These are phyloP conservation scores for Sporothrix inflata DNA, from an alignment of 2,329 filamentous ascomycete genomes.

Conservation along the genomic window DNA sequence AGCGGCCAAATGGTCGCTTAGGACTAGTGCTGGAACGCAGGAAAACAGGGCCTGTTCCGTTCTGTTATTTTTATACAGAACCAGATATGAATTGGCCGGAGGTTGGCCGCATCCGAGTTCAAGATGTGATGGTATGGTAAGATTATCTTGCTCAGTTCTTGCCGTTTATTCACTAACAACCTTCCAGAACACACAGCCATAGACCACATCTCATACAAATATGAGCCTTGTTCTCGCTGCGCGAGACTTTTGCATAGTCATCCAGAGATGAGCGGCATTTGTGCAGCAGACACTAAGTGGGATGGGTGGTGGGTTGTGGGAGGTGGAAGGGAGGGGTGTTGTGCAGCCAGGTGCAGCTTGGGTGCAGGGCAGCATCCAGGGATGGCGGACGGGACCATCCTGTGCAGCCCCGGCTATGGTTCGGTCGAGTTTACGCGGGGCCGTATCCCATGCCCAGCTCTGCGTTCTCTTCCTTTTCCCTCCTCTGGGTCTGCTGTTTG, in stretches of 20 bases:
- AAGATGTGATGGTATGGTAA: not conserved
- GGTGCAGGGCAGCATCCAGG: not conserved
- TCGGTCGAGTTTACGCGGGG: not conserved
- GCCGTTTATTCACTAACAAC: not conserved
- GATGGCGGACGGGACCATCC: not conserved
- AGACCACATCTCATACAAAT: not conserved
- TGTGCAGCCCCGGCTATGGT: not conserved
- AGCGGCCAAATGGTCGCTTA: conserved; percentile 11
- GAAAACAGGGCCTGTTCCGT: not conserved
- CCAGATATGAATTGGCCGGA: conserved; percentile 1
- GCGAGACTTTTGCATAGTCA: not conserved
- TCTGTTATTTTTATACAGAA: not conserved
- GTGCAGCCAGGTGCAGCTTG: conserved; percentile 15
- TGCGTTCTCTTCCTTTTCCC: not conserved
- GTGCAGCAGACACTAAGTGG: not conserved
- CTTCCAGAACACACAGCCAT: not conserved
- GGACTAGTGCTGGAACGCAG: conserved; percentile 4
- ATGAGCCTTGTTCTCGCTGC: too few relatives aligned
- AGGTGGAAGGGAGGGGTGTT: not conserved
- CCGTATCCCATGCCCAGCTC: not conserved
- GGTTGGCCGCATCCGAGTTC: not conserved
- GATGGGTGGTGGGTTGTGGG: not conserved
- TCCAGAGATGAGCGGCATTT: not conserved
- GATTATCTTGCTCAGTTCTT: not conserved
- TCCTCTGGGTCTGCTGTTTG: not conserved